Base-by-base conservation (phyloP, 139 green algal species). In the Haematococcus sp. region DNA sequence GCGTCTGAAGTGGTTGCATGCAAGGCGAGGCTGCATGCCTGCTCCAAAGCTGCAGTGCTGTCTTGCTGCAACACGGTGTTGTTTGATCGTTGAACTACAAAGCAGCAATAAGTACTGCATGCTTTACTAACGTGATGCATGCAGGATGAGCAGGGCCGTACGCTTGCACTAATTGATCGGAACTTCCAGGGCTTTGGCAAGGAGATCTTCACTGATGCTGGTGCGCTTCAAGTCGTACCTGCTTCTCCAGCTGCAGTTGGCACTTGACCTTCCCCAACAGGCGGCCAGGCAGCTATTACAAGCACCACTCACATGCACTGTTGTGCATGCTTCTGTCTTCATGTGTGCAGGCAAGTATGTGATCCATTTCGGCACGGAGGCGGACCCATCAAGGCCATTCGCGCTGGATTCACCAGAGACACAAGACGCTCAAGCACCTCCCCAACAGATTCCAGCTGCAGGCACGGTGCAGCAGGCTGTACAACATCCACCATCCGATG, bases 111-210 rank as follows among this genome's bases (percentile, higher is more conserved):
- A n/a, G n/a, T n/a, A n/a, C n/a, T n/a, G n/a, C n/a, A n/a, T n/a
- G n/a, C n/a, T n/a, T n/a, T n/a, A n/a, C n/a, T n/a, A n/a, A n/a
- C n/a, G n/a, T n/a, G n/a, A n/a, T n/a, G n/a, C 40, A 11, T 11
- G 40, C 40, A 49, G 40, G 86, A 97, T 49, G 70, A 78, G 23
- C 9, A 69, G 13, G 89, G 91, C 32, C 78, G 78, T 77, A 89
- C 87, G 2, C 79, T 96, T 67, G 92, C 91, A 4, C 82, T 97
- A 1, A 93, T 97, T 17, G 92, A 97, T 80, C 74, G 91, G 15
- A 96, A 96, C 73, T 96, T 96, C 75, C 81, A 89, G 58, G 87
- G 89, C 28, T 92, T 92, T 80, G 89, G 79, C 65, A 91, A 91
- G 76, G 88, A 93, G 82, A 52, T 93, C 1, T 93, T 91, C 80